A percentile compares a stretch with the other conserved stretches of the same genome.
Conservation (phyloP, 1,284 basidiomycete species). For the Cryptococcus neoformans region DNA sequence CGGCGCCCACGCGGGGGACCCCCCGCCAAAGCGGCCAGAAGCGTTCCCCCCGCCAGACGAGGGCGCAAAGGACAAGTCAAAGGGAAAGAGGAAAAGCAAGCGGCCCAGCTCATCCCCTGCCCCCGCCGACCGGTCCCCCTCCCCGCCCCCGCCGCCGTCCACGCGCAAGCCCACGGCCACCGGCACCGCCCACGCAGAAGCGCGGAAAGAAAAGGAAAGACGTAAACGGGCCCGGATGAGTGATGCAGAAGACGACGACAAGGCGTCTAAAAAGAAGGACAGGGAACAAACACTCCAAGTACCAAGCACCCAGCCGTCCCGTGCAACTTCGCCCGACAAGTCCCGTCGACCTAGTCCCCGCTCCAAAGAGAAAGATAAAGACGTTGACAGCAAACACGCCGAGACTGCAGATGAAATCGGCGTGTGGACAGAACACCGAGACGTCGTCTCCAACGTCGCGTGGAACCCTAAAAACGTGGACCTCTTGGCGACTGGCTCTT, state of each 20-base stretch:
- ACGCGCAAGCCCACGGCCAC: no score
- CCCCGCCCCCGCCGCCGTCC: no score
- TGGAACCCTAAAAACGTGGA: constrained; percentile 44
- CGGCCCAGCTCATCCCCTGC: not conserved
- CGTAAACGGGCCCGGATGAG: constrained; percentile 7
- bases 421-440: constrained; percentile 33
- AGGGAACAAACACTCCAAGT: not conserved
- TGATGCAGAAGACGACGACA: constrained; percentile 8
- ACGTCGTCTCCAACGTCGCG: constrained; percentile 36
- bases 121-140: no score
- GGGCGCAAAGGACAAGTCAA: constrained; percentile 20
- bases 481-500: constrained; percentile 31
- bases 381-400: not conserved
- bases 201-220: constrained; percentile 3
- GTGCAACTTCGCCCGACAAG: constrained; percentile 8
- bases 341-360: not conserved
- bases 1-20: not conserved
- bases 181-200: not conserved
- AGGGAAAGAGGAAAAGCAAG: constrained; percentile 3
- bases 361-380: constrained; percentile 1
- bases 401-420: constrained; percentile 11
- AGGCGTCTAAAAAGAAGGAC: constrained; percentile 11
- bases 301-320: constrained; percentile 2
- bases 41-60: constrained; percentile 25
- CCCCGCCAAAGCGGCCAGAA: constrained; percentile 25